Evolutionary conservation across 768 basidiomycete genomes (phyloP).

Genomic region (Mycena capillaripes): DNA sequence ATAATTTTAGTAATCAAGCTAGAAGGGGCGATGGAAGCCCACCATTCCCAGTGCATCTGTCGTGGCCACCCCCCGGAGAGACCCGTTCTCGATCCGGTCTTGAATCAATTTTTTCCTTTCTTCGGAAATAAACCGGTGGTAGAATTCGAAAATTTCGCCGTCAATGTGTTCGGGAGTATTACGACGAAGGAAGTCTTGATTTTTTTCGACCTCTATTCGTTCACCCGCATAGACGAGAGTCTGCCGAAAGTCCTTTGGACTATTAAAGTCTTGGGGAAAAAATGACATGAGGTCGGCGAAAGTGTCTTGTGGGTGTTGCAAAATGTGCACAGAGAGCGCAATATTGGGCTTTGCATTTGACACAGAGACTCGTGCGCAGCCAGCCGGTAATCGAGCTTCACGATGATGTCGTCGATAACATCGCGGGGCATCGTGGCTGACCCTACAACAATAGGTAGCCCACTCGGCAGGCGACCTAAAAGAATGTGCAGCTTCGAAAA

Average conservation of each 20-base stretch:
- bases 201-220: slow-evolving; percentile 29
- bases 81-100: background rate
- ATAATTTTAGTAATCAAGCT: background rate
- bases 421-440: slow-evolving; percentile 24
- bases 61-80: slow-evolving; percentile 18
- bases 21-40: background rate
- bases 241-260: slow-evolving; percentile 25
- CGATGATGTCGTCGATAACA: slow-evolving; percentile 20
- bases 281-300: slow-evolving; percentile 30
- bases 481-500: slow-evolving; percentile 9
- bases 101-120: slow-evolving; percentile 15
- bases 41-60: slow-evolving; percentile 37
- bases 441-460: slow-evolving; percentile 28
- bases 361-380: background rate
- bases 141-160: slow-evolving; percentile 27
- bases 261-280: background rate
- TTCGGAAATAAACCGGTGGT: slow-evolving; percentile 27
- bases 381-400: slow-evolving; percentile 11
- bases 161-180: slow-evolving; percentile 14
- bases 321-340: background rate
- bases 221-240: slow-evolving; percentile 31
- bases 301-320: slow-evolving; percentile 25
- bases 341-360: slow-evolving; percentile 33
- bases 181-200: slow-evolving; percentile 32
- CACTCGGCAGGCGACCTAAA: slow-evolving; percentile 20